These are phyloP conservation scores for Phyllosticta ampelicida DNA, from an alignment of 2,329 filamentous ascomycete genomes.

Conservation along the genomic window DNA sequence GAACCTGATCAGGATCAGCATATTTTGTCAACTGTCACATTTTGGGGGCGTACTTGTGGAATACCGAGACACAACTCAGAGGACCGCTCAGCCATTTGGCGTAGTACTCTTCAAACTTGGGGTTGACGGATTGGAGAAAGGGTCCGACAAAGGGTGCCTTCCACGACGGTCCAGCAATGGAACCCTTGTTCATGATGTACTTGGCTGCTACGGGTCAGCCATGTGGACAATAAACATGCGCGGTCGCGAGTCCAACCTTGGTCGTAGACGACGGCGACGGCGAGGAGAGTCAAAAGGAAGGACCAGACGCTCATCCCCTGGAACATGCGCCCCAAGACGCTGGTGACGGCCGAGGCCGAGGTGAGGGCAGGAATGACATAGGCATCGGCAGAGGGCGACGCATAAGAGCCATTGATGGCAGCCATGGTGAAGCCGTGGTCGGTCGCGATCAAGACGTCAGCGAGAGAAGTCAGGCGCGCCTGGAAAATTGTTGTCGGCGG, in stretches of 20 bases:
- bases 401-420: slow-evolving; percentile 27
- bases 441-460: background rate
- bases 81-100: slow-evolving; percentile 86
- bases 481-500: background rate
- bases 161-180: slow-evolving; percentile 36
- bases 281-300: slow-evolving; percentile 58
- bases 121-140: slow-evolving; percentile 83
- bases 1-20: slow-evolving; percentile 50
- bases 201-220: slow-evolving; percentile 27
- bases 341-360: slow-evolving; percentile 20
- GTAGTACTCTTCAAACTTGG: slow-evolving; percentile 83
- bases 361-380: slow-evolving; percentile 22
- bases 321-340: slow-evolving; percentile 22
- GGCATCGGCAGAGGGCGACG: slow-evolving; percentile 30
- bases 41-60: slow-evolving; percentile 67
- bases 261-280: slow-evolving; percentile 70
- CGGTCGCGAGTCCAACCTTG: slow-evolving; percentile 54
- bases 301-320: slow-evolving; percentile 33
- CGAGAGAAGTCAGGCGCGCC: background rate
- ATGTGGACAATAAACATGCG: background rate
- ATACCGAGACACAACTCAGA: slow-evolving; percentile 94
- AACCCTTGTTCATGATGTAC: slow-evolving; percentile 37
- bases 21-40: background rate
- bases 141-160: slow-evolving; percentile 61
- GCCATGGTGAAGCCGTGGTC: slow-evolving; percentile 3